Conservation (phyloP, 495 filamentous ascomycete species). For the Alectoria sarmentosa region DNA sequence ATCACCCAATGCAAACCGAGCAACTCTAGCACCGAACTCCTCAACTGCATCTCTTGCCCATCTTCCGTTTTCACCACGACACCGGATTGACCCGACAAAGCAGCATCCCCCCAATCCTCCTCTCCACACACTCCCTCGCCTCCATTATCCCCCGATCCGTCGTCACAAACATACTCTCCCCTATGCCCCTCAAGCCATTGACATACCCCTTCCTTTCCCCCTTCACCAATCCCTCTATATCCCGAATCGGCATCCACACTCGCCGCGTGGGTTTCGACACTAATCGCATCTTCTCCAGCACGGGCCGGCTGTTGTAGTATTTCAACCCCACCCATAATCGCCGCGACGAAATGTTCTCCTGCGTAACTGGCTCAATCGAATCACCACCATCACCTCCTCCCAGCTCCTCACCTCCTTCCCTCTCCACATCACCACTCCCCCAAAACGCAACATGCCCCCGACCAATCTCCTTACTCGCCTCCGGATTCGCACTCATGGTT, state of each 20-base stretch:
- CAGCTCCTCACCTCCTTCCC: conserved; percentile 39
- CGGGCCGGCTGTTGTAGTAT: conserved; percentile 84
- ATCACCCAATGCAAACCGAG: not conserved
- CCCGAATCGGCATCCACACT: conserved; percentile 54
- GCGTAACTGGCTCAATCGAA: conserved; percentile 49
- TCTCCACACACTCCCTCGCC: conserved; percentile 76
- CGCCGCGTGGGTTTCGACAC: conserved; percentile 71
- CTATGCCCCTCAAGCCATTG: conserved; percentile 64
- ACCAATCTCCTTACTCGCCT: conserved; percentile 6
- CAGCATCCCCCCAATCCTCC: conserved; percentile 75
- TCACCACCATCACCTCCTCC: conserved; percentile 31
- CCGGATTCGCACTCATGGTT: conserved; percentile 27
- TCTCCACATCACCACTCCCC: conserved; percentile 52
- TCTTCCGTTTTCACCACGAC: conserved; percentile 20
- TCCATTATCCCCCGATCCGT: conserved; percentile 82
- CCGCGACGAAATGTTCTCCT: conserved; percentile 66
- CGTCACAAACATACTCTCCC: conserved; percentile 74
- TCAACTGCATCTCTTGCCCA: conserved; percentile 17
- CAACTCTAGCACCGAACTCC: not conserved
- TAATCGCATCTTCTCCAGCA: conserved; percentile 61
- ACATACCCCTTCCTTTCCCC: conserved; percentile 60
- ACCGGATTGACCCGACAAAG: conserved; percentile 58
- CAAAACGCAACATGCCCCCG: conserved; percentile 33
- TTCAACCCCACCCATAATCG: conserved; percentile 90
- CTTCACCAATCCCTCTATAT: conserved; percentile 54